Evolutionary conservation across 495 filamentous ascomycete species (phyloP), one percentile per base, ranked within the genome.

Genomic region (Darksidea phi): DNA sequence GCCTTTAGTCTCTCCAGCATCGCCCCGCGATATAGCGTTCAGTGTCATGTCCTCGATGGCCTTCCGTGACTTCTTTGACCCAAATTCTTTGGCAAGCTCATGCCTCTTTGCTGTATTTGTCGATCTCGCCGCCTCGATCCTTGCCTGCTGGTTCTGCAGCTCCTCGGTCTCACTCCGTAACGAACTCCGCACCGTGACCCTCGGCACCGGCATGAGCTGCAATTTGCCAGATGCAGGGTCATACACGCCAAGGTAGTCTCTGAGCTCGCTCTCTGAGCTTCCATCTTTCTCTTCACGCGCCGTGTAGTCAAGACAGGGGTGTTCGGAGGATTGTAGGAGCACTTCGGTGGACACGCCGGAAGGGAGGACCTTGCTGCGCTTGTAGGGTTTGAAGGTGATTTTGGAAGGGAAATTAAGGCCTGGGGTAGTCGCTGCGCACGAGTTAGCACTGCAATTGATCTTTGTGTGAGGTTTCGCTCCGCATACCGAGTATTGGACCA

Each of bases 21-120:
- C 50, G 60, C 54, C 52, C 37, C 74, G 73, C 17, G 72, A 67
- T 60, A 95, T 90, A 38, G 89, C 88, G 64, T 95, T 95, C 69
- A 89, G 84, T 21, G 88, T 86, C 49, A 88, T 76, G 32, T 86
- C 85, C 24, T 81, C 82, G 59, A 93, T 84, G 1, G 87, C 88
- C 74, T 95, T 95, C 78, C 88, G 88, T 1, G 95, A 85, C 76
- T 95, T 95, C 77, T 90, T 95, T 34, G 91, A 96, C 64, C 94
- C 95, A 76, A 98, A 98, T 48, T 87, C 85, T 67, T 90, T 83
- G 61, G 91, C 94, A 5, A 98, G 86, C 36, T 84, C 82, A 45
- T 82, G 86, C 61, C 83, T 83, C 48, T 67, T 63, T 20, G 74
- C 53, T n/a, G 54, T 62, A 28, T 59, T 69, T 54, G 72, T 74